Evolutionary conservation across 306 rosid genomes (phyloP).

Genomic region (Casuarina cunninghamiana): DNA sequence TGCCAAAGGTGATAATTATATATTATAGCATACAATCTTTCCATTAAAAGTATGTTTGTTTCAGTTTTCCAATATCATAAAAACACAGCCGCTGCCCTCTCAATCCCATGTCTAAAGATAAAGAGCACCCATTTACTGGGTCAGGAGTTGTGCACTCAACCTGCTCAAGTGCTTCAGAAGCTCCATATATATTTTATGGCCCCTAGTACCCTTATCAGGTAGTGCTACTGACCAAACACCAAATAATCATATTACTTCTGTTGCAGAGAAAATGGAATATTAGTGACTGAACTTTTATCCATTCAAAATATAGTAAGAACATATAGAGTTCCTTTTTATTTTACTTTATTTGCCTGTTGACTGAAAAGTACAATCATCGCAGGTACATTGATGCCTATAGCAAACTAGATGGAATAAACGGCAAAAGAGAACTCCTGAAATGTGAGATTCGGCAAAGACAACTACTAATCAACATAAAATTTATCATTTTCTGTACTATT

Average conservation of each 20-base stretch:
- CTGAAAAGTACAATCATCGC: neutral
- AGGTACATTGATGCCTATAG: neutral
- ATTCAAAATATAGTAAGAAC: neutral
- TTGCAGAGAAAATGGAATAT: neutral
- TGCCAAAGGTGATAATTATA: neutral
- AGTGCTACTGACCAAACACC: neutral
- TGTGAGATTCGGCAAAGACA: neutral
- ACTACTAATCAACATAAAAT: neutral
- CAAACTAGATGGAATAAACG: neutral
- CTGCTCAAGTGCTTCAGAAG: neutral
- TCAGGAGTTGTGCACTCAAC: neutral
- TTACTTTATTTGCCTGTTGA: neutral
- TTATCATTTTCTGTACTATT: neutral
- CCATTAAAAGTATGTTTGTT: neutral
- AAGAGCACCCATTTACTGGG: neutral
- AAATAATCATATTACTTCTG: neutral
- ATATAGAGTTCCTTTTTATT: neutral
- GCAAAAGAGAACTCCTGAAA: neutral
- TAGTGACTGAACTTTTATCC: neutral
- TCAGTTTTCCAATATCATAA: neutral
- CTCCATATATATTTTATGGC: neutral
- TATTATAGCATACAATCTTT: neutral
- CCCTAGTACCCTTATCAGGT: constrained; percentile 5
- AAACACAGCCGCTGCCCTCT: neutral
- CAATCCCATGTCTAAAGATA: neutral